These are phyloP conservation scores for Scenedesmus sp. DNA, from an alignment of 163 green algal genomes.

Conservation along the genomic window DNA sequence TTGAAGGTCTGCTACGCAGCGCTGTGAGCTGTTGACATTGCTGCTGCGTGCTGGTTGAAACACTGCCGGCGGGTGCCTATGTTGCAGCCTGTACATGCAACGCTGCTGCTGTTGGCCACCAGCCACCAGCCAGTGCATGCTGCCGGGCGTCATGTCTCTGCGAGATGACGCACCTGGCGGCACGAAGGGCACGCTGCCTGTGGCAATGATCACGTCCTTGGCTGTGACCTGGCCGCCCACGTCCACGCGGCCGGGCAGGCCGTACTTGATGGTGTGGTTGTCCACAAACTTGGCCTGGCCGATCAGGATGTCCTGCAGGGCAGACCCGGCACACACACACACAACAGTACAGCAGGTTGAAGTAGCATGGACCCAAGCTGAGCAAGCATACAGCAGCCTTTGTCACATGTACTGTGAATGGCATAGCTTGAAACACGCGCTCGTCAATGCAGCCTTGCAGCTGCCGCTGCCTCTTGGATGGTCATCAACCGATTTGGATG, in stretches of 20 bases:
- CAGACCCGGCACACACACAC: background rate
- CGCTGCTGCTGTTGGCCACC: background rate
- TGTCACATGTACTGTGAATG: too few relatives aligned
- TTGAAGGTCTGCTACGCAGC: too few relatives aligned
- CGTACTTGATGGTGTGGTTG: conserved; percentile 93
- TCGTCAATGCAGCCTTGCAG: too few relatives aligned
- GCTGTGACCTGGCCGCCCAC: conserved; percentile 93
- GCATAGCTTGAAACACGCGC: too few relatives aligned
- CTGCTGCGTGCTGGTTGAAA: background rate
- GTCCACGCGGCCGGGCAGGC: conserved; percentile 93
- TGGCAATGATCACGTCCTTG: conserved; percentile 98
- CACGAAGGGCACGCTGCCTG: conserved; percentile 97
- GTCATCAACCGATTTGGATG: too few relatives aligned
- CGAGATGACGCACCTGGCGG: conserved; percentile 75
- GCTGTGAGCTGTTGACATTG: background rate
- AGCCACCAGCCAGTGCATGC: background rate
- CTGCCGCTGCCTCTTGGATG: too few relatives aligned
- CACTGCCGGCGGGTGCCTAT: background rate
- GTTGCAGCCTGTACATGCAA: background rate
- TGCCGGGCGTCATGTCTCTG: background rate
- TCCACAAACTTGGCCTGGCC: conserved; percentile 91
- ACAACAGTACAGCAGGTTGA: background rate
- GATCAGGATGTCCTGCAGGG: conserved; percentile 90
- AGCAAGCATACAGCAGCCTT: too few relatives aligned
- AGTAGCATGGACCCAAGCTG: background rate